Conservation (phyloP, 2,329 filamentous ascomycete genomes). For the Cladosporium sp. region DNA sequence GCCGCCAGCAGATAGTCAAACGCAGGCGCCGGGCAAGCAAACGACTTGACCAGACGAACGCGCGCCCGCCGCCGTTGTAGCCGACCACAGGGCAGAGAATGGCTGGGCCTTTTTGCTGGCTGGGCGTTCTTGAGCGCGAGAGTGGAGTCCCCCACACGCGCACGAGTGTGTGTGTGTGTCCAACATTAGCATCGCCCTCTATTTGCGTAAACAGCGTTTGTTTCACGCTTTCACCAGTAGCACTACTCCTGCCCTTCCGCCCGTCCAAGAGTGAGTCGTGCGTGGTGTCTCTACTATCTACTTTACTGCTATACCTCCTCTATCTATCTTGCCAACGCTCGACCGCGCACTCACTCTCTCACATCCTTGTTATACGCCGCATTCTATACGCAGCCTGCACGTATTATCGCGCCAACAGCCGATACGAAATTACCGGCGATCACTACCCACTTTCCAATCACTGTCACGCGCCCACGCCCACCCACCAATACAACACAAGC, state of each 20-base stretch:
- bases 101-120: neutral
- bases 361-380: neutral
- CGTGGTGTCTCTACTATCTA: neutral
- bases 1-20: neutral
- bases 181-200: constrained; percentile 2
- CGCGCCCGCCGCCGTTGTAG: neutral
- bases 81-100: neutral
- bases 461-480: constrained; percentile 13
- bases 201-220: constrained; percentile 1
- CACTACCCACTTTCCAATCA: constrained; percentile 10
- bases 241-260: neutral
- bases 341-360: neutral
- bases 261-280: neutral
- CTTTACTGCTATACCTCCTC: neutral
- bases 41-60: neutral
- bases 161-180: neutral
- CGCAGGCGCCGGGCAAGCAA: neutral
- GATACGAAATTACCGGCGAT: constrained; percentile 18
- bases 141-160: neutral
- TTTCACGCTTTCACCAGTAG: constrained; percentile 6
- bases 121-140: neutral
- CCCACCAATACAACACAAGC: constrained; percentile 2
- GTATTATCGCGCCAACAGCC: constrained; percentile 2
- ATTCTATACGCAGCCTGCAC: neutral
- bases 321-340: neutral